Percentiles rank a stretch among this genome's conserved stretches.
Conservation (phyloP, 768 basidiomycete species). For the Sporobolomyces pararoseus region DNA sequence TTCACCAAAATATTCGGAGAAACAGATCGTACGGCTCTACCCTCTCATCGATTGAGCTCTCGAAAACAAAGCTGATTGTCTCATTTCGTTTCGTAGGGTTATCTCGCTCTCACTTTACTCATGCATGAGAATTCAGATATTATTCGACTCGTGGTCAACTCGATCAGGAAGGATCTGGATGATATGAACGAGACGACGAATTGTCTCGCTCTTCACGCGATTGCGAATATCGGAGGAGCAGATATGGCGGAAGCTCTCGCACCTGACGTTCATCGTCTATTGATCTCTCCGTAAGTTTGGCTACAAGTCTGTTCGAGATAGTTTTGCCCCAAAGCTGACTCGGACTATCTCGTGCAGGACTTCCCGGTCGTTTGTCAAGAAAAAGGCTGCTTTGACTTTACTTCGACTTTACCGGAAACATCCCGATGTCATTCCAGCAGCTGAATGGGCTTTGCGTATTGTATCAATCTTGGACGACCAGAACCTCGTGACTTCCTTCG, state of each 20-base stretch:
- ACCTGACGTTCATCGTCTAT: constrained; percentile 85
- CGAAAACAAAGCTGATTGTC: not conserved
- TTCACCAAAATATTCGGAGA: constrained; percentile 92
- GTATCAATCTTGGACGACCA: constrained; percentile 92
- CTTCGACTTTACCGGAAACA: constrained; percentile 92
- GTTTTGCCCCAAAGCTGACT: too few relatives aligned
- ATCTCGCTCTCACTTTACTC: constrained; percentile 89
- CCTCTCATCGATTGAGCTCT: constrained; percentile 24
- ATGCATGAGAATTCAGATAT: constrained; percentile 99
- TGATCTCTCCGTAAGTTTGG: constrained; percentile 77
- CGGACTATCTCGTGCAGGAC: too few relatives aligned
- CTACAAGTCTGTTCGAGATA: not conserved
- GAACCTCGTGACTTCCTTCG: constrained; percentile 60
- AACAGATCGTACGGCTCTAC: constrained; percentile 76
- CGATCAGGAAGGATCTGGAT: constrained; percentile 93
- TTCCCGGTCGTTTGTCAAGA: constrained; percentile 91
- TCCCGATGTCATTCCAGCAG: constrained; percentile 84
- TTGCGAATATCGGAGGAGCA: constrained; percentile 93
- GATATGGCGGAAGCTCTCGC: constrained; percentile 97
- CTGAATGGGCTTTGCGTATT: constrained; percentile 92
- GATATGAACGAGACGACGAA: constrained; percentile 91
- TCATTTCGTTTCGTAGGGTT: constrained; percentile 64
- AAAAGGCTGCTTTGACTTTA: constrained; percentile 93
- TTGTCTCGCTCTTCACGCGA: constrained; percentile 93
- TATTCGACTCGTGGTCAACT: constrained; percentile 92